Conservation (phyloP, 208 protist genomes). For the Endotrypanum monterogeii region DNA sequence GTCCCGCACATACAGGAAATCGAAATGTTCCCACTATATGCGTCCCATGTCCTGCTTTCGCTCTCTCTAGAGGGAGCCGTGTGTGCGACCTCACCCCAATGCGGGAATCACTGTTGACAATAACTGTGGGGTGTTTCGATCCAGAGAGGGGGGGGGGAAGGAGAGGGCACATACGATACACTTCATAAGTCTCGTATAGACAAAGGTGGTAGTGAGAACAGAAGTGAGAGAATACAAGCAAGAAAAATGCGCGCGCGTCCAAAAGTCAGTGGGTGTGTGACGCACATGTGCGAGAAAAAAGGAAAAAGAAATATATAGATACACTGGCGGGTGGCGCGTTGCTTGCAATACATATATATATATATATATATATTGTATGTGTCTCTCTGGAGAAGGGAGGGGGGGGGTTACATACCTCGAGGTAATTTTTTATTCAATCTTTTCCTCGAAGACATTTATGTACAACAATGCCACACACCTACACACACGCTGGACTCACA, state of each 20-base stretch:
- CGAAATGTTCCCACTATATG: background rate
- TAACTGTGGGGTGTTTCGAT: background rate
- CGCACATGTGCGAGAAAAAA: slow-evolving; percentile 3
- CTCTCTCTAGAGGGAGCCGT: background rate
- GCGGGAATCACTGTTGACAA: background rate
- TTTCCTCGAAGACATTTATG: background rate
- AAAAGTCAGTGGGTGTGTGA: too few species aligned
- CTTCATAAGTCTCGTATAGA: too few species aligned
- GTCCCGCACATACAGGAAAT: background rate
- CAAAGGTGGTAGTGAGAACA: too few species aligned
- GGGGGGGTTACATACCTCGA: too few species aligned
- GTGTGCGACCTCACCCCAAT: background rate
- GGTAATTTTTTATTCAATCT: too few species aligned
- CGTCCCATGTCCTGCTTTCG: background rate
- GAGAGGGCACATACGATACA: background rate
- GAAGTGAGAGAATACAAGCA: too few species aligned
- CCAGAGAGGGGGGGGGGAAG: background rate
- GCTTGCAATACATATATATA: too few species aligned
- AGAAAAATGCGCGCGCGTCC: too few species aligned
- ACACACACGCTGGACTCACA: background rate
- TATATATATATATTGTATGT: too few species aligned
- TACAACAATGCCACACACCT: too few species aligned
- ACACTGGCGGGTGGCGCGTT: background rate
- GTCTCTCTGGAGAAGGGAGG: too few species aligned
- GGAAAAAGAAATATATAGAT: slow-evolving; percentile 2